Percentiles rank a stretch among this genome's conserved stretches.
Evolutionary conservation across 2,329 filamentous ascomycete genomes (phyloP).

Genomic region (Talaromyces sp.): DNA sequence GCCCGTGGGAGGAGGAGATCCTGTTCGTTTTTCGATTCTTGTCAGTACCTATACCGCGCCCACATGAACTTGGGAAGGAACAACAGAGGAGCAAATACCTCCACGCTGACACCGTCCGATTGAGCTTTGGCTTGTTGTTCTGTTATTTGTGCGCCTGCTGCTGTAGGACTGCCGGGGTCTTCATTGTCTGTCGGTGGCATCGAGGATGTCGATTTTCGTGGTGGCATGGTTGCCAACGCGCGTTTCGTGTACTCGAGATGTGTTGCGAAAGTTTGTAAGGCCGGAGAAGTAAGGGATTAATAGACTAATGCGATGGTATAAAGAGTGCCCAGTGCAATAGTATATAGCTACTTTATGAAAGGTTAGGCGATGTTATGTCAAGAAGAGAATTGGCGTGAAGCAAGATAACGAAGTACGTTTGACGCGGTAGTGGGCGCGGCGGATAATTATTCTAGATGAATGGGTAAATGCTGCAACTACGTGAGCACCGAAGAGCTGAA

Average conservation of each 20-base stretch:
- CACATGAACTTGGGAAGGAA: not conserved
- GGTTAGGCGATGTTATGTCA: not conserved
- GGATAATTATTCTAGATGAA: not conserved
- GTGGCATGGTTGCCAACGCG: constrained; percentile 28
- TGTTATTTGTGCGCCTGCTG: constrained; percentile 31
- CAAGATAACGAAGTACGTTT: constrained; percentile 9
- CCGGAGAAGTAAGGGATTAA: not conserved
- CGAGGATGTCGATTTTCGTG: constrained; percentile 39
- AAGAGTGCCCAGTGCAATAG: not conserved
- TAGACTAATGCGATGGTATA: not conserved
- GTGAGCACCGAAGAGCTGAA: not conserved
- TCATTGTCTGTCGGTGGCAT: constrained; percentile 24
- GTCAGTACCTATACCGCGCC: not conserved
- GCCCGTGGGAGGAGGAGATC: constrained; percentile 64
- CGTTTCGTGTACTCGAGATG: not conserved
- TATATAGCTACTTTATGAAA: not conserved
- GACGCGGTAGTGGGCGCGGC: constrained; percentile 11
- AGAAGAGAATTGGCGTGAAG: not conserved
- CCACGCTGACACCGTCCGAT: constrained; percentile 42
- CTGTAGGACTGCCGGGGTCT: constrained; percentile 20
- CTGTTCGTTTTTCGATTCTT: constrained; percentile 32
- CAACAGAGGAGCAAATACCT: constrained; percentile 28
- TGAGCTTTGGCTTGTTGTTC: constrained; percentile 43
- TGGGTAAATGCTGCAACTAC: constrained; percentile 1
- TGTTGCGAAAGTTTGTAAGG: not conserved